Conservation (phyloP, 306 rosid genomes). For the Delonix regia region DNA sequence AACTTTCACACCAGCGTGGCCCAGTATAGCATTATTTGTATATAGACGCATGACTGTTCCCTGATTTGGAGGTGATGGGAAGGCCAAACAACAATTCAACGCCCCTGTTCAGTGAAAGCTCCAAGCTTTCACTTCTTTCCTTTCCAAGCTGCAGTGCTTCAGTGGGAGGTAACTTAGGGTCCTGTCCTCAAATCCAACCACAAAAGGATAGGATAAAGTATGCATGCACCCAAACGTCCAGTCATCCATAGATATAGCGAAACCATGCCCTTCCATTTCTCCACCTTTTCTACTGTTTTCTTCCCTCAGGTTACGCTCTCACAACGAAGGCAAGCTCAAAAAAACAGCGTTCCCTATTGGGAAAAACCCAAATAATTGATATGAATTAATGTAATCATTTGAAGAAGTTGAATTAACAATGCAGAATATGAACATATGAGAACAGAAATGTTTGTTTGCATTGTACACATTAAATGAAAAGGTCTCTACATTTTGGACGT, state of each 20-base stretch:
- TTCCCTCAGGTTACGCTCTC: conserved; percentile 18
- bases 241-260: conserved; percentile 43
- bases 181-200: conserved; percentile 48
- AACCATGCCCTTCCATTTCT: conserved; percentile 26
- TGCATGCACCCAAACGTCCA: conserved; percentile 40
- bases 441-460: conserved; percentile 49
- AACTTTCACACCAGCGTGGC: neutral
- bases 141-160: conserved; percentile 53
- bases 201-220: conserved; percentile 44
- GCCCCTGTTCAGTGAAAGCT: conserved; percentile 49
- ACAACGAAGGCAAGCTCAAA: too few species aligned
- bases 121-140: conserved; percentile 45
- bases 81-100: conserved; percentile 45
- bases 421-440: conserved; percentile 18
- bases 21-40: conserved; percentile 32
- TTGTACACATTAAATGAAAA: conserved; percentile 51
- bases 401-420: conserved; percentile 6
- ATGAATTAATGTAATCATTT: conserved; percentile 25
- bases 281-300: conserved; percentile 19
- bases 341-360: too few species aligned
- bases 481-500: conserved; percentile 49
- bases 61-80: conserved; percentile 45
- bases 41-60: conserved; percentile 28
- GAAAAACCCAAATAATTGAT: neutral
- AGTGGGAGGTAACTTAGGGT: conserved; percentile 44